Percentiles rank a stretch among this genome's conserved stretches.
Evolutionary conservation across 176 grass and related monocot species (phyloP).

Genomic region (Ensete ventricosum): DNA sequence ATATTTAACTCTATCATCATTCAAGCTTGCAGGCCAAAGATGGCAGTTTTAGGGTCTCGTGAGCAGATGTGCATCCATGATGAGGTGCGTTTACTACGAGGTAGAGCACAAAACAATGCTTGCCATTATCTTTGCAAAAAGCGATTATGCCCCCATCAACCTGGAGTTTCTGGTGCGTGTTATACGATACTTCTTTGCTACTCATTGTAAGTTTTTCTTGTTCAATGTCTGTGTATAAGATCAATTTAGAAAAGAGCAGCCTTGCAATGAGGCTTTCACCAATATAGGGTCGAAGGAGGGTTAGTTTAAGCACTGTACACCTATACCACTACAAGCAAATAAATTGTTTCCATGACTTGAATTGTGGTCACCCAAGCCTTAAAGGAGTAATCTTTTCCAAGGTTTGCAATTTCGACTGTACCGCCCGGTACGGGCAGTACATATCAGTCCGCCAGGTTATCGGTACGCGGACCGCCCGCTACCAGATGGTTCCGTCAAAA

Average conservation of each 20-base stretch:
- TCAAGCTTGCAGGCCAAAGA: constrained; percentile 59
- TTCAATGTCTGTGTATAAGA: not conserved
- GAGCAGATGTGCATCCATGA: constrained; percentile 97
- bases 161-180: constrained; percentile 48
- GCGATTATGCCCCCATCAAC: constrained; percentile 51
- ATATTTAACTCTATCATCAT: constrained; percentile 3
- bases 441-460: no score
- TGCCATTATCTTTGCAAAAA: constrained; percentile 89
- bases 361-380: no score
- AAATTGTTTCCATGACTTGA: no score
- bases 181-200: not conserved
- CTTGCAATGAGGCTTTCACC: no score
- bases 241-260: not conserved
- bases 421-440: no score
- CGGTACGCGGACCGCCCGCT: no score
- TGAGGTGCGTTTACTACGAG: constrained; percentile 49
- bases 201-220: not conserved
- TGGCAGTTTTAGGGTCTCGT: constrained; percentile 78
- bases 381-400: no score
- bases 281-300: no score
- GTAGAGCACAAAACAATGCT: constrained; percentile 75
- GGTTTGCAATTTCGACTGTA: no score
- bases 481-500: no score
- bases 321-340: no score
- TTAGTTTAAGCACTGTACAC: no score